Evolutionary conservation across 805 yeast species (phyloP).

Genomic region (Metschnikowia kunwiensis): DNA sequence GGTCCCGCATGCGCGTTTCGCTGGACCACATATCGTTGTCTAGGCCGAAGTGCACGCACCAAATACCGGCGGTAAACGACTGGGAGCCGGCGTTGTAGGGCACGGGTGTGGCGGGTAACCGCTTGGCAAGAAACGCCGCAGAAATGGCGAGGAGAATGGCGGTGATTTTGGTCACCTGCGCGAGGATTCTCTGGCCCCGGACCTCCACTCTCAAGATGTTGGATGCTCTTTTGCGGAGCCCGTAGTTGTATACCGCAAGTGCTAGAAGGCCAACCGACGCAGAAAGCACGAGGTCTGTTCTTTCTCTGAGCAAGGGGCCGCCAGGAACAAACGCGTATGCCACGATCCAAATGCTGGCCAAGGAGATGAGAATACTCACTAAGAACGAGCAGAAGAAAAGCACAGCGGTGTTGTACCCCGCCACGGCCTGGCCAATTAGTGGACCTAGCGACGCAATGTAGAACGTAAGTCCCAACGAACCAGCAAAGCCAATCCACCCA

Average conservation of each 20-base stretch:
- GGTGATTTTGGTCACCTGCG: slow-evolving; percentile 30
- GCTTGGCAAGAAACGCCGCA: slow-evolving; percentile 55
- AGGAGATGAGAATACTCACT: slow-evolving; percentile 50
- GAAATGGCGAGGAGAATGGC: slow-evolving; percentile 50
- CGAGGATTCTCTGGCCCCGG: slow-evolving; percentile 19
- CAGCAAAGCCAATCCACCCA: slow-evolving; percentile 74
- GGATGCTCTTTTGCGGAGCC: slow-evolving; percentile 24
- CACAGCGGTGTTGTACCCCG: slow-evolving; percentile 54
- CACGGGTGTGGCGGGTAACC: slow-evolving; percentile 63
- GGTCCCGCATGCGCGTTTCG: slow-evolving; percentile 82
- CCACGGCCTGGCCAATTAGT: slow-evolving; percentile 53
- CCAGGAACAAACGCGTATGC: slow-evolving; percentile 98
- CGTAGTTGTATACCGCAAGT: slow-evolving; percentile 47
- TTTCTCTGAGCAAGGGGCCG: slow-evolving; percentile 82
- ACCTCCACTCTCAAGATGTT: slow-evolving; percentile 22
- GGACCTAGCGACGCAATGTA: slow-evolving; percentile 66
- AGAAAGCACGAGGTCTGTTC: slow-evolving; percentile 73
- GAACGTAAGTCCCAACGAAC: slow-evolving; percentile 60
- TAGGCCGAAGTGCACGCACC: slow-evolving; percentile 97
- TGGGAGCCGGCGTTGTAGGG: slow-evolving; percentile 49
- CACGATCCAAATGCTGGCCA: slow-evolving; percentile 94
- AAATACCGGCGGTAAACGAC: slow-evolving; percentile 88
- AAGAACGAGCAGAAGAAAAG: slow-evolving; percentile 50
- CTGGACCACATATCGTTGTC: slow-evolving; percentile 98
- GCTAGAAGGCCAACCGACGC: slow-evolving; percentile 52